A percentile compares a stretch with the other conserved stretches of the same genome.
These are phyloP conservation scores for Fusarium oxysporum DNA, from an alignment of 2,329 filamentous ascomycete genomes.

Conservation along the genomic window DNA sequence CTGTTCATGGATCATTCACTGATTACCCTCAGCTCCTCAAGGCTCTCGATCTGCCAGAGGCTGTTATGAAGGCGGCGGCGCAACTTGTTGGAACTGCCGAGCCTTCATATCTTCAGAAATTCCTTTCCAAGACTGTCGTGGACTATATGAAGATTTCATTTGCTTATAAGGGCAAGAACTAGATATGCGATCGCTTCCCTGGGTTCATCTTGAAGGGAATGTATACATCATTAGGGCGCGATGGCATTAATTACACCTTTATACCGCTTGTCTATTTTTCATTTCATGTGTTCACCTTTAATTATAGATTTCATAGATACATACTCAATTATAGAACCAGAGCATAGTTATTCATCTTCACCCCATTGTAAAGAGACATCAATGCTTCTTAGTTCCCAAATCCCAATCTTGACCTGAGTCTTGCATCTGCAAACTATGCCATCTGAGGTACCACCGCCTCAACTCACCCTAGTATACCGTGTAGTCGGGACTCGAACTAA, in stretches of 20 bases:
- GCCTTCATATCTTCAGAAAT: slow-evolving; percentile 23
- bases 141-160: slow-evolving; percentile 30
- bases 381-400: too few relatives aligned
- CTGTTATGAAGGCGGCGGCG: not conserved
- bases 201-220: rapidly evolving
- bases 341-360: too few relatives aligned
- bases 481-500: not conserved
- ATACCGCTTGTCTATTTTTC: too few relatives aligned
- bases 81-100: slow-evolving; percentile 26
- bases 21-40: slow-evolving; percentile 47
- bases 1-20: slow-evolving; percentile 49
- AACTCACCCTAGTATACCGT: too few relatives aligned
- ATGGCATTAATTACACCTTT: too few relatives aligned
- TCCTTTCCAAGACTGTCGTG: slow-evolving; percentile 36
- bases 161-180: not conserved
- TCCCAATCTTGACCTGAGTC: too few relatives aligned
- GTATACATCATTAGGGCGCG: not conserved
- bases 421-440: too few relatives aligned
- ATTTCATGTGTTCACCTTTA: not conserved
- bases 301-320: not conserved
- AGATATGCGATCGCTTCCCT: rapidly evolving
- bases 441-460: too few relatives aligned
- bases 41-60: slow-evolving; percentile 37
- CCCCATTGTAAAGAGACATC: too few relatives aligned
- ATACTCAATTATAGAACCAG: not conserved